Evolutionary conservation across 23 red algal species (phyloP), one percentile per base, ranked within the genome.

Genomic region (Cyanidium caldarium): DNA sequence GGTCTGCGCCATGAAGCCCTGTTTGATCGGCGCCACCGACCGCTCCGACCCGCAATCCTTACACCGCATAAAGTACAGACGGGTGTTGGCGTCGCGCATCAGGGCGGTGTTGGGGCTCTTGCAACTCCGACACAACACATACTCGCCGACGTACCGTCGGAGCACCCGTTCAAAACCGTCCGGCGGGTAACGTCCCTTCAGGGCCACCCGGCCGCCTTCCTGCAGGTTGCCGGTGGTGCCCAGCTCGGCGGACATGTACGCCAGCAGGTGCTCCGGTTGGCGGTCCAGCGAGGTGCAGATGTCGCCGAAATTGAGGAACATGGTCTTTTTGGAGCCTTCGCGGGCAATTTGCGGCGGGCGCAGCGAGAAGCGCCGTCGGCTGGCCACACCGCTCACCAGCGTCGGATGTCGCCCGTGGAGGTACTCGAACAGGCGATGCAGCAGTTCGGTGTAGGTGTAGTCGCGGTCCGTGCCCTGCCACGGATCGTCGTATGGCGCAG

Each of bases 81-180:
- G 84, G 25, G 92, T 86, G 69, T 89, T 87, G 42, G 92, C 92
- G 35, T 98, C 92, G 35, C 92, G 66, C 84, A 98, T 98, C 16
- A 98, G 68, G 38, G 84, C 86, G 2, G 92, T 89, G 44, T 98
- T 79, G 42, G 92, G 84, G 21, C 80, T 86, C 44, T 56, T 68
- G 75, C 92, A 98, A 26, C 76, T 82, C 23, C 67, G 70, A 61
- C 90, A 95, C 29, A 88, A 80, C 1, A 95, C 90, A 46, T 87
- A 95, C 57, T 95, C 90, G 10, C 73, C 42, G 71, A 95, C 87
- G 57, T 95, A 95, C 38, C 72, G 78, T 46, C 82, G 81, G 41
- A 95, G 80, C 2, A 95, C 83, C 41, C 83, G 83, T 36, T 82
- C 83, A 71, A 95, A 87, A 68, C 90, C 90, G 38, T 83, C 81